These are phyloP conservation scores for Stemphylium vesicarium DNA, from an alignment of 2,329 filamentous ascomycete genomes.

Conservation along the genomic window DNA sequence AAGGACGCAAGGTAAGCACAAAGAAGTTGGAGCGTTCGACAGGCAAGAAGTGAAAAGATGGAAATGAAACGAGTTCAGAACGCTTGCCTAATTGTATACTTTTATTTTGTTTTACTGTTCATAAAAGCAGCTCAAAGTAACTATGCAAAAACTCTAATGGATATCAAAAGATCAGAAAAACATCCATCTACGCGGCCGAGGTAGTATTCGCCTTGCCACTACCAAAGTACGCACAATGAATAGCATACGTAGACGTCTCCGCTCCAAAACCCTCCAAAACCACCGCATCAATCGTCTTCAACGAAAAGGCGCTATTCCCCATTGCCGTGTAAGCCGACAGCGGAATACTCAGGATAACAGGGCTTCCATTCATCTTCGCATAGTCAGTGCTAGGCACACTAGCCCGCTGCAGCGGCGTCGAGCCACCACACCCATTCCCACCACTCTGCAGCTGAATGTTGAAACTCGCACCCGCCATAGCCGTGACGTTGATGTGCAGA, in stretches of 20 bases:
- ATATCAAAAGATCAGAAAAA: too few species aligned
- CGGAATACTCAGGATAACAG: constrained; percentile 8
- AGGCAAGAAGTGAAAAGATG: too few species aligned
- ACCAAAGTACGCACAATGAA: constrained; percentile 14
- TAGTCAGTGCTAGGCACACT: constrained; percentile 6
- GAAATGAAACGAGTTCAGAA: too few species aligned
- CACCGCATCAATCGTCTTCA: constrained; percentile 6
- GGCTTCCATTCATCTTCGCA: constrained; percentile 3
- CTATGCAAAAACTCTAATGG: too few species aligned
- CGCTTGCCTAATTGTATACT: too few species aligned
- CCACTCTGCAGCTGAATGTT: constrained; percentile 14
- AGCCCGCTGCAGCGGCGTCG: constrained; percentile 1
- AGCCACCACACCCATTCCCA: background rate
- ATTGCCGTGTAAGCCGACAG: constrained; percentile 3
- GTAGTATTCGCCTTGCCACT: background rate
- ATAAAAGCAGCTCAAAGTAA: too few species aligned
- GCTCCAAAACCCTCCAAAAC: constrained; percentile 7
- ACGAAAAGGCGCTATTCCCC: constrained; percentile 4
- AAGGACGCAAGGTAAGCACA: background rate
- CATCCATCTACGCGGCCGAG: background rate
- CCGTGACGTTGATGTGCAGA: constrained; percentile 11
- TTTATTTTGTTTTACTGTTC: too few species aligned
- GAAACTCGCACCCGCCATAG: constrained; percentile 5
- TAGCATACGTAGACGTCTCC: constrained; percentile 3
- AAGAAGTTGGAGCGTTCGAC: background rate